Percentiles rank a stretch among this genome's conserved stretches.
These are phyloP conservation scores for Lecanosticta acicola DNA, from an alignment of 2,329 filamentous ascomycete genomes.

Conservation along the genomic window DNA sequence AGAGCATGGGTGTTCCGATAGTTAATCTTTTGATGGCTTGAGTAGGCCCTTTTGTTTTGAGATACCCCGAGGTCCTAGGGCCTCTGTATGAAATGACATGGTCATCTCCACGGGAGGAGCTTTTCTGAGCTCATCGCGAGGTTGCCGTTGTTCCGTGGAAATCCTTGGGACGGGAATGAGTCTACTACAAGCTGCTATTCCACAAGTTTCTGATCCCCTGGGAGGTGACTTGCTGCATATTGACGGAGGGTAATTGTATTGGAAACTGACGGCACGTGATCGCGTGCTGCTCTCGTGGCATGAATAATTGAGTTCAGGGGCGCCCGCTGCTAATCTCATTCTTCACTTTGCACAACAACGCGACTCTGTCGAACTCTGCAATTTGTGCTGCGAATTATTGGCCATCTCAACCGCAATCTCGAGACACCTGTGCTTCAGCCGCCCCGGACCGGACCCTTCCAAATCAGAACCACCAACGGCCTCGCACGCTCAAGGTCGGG, in stretches of 20 bases:
- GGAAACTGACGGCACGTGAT: no score
- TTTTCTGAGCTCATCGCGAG: no score
- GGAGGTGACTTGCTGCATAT: no score
- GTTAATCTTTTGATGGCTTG: constrained; percentile 61
- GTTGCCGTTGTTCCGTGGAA: no score
- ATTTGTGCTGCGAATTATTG: no score
- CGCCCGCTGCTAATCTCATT: not conserved
- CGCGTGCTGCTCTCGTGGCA: no score
- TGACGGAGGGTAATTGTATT: no score
- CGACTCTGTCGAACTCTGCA: not conserved
- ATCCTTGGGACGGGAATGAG: no score
- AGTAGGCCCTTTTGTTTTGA: not conserved
- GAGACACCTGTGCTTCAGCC: not conserved
- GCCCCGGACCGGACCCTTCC: not conserved
- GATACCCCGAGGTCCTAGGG: not conserved
- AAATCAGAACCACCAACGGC: not conserved
- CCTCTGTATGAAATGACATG: no score
- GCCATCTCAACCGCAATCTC: not conserved
- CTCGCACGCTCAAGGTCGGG: not conserved
- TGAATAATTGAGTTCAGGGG: not conserved
- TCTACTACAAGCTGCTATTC: no score
- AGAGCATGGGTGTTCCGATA: constrained; percentile 73
- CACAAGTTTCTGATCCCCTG: no score
- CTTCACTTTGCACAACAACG: not conserved
- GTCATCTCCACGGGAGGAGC: no score